These are phyloP conservation scores for Fusarium sp. DNA, from an alignment of 2,329 filamentous ascomycete genomes.

Conservation along the genomic window DNA sequence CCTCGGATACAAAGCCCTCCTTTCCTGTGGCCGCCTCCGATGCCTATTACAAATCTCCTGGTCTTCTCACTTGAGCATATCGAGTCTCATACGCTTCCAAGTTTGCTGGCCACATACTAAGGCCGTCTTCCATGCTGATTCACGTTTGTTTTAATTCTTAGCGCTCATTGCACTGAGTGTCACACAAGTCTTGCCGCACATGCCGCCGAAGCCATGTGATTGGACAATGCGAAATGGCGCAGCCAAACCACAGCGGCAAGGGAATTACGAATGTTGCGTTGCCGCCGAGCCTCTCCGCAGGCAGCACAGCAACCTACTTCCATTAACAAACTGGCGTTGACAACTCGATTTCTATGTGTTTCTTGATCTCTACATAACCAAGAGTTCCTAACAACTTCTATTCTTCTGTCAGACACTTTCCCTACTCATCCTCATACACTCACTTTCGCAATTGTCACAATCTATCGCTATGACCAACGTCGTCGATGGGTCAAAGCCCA, in stretches of 20 bases:
- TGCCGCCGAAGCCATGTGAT: background rate
- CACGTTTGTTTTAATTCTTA: no score
- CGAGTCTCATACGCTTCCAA: no score
- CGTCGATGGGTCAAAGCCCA: background rate
- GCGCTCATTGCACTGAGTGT: background rate
- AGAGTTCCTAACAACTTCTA: background rate
- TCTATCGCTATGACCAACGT: background rate
- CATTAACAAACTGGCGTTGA: background rate
- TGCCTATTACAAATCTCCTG: no score
- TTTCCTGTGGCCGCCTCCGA: background rate
- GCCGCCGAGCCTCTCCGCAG: background rate
- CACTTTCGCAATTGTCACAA: background rate
- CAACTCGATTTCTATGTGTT: accelerated
- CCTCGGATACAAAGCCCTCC: background rate
- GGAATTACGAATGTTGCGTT: background rate
- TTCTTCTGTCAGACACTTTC: background rate
- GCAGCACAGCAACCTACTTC: background rate
- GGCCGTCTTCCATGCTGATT: no score
- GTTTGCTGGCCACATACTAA: no score
- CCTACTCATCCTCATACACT: background rate
- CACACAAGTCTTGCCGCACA: background rate
- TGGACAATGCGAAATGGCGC: slow-evolving; percentile 1
- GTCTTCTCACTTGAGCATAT: no score
- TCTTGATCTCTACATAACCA: background rate
- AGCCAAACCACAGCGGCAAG: background rate